A percentile compares a stretch with the other conserved stretches of the same genome.
Conservation (phyloP, 1,284 basidiomycete genomes). For the Dichomitus squalens region DNA sequence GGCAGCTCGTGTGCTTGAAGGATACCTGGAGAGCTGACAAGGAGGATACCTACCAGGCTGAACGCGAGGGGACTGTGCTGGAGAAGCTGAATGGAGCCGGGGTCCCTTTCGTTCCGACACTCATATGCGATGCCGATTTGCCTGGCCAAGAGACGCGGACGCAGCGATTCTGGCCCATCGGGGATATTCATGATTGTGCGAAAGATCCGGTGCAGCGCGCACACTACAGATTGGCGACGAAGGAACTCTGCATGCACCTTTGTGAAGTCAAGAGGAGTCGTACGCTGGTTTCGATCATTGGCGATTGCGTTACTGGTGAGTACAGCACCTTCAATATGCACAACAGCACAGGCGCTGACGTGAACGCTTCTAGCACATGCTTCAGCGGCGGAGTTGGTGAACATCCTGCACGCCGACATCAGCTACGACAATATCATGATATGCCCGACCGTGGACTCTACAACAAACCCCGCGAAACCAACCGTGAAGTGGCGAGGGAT, state of each 20-base stretch:
- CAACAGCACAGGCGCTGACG: neutral
- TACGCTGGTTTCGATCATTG: neutral
- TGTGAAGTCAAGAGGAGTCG: neutral
- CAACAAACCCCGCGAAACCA: neutral
- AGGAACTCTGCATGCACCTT: neutral
- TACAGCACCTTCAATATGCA: neutral
- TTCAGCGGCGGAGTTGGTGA: neutral
- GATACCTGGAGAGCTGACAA: conserved; percentile 4
- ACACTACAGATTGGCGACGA: neutral
- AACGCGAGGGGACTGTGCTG: conserved; percentile 4
- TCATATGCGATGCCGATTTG: conserved; percentile 7
- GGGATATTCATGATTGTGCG: neutral
- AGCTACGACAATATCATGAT: conserved; percentile 7
- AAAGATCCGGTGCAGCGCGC: neutral
- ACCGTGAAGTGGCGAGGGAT: conserved; percentile 5
- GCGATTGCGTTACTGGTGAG: neutral
- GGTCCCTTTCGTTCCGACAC: conserved; percentile 7
- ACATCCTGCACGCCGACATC: conserved; percentile 10
- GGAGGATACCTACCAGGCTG: neutral
- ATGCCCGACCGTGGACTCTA: neutral
- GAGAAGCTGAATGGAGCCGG: neutral
- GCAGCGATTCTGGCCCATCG: neutral
- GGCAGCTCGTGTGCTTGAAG: conserved; percentile 11
- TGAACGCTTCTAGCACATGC: neutral
- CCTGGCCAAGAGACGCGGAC: neutral